Evolutionary conservation across 2,329 filamentous ascomycete genomes (phyloP).

Genomic region (Beauveria caledonica): DNA sequence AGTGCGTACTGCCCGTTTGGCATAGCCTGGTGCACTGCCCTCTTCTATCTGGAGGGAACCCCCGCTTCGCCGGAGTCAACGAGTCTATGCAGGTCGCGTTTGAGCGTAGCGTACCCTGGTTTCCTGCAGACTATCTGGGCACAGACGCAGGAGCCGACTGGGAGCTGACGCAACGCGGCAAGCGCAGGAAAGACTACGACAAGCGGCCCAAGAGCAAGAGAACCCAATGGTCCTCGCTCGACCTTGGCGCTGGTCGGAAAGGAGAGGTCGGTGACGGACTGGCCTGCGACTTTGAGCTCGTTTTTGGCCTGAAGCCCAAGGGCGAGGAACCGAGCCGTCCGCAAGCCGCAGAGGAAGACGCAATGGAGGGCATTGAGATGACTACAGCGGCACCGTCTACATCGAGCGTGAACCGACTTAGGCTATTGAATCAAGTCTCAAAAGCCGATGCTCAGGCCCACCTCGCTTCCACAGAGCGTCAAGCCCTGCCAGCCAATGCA

Average conservation of each 20-base stretch:
- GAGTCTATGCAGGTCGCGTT: constrained; percentile 76
- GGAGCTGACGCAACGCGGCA: constrained; percentile 59
- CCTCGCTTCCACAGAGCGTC: constrained; percentile 15
- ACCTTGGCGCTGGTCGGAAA: constrained; percentile 63
- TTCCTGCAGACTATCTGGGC: constrained; percentile 75
- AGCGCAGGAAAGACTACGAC: constrained; percentile 25
- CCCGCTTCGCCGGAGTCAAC: constrained; percentile 72
- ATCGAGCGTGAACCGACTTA: not conserved
- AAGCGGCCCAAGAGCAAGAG: constrained; percentile 64
- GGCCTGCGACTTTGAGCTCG: constrained; percentile 71
- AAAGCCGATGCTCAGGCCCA: constrained; percentile 15
- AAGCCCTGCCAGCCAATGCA: constrained; percentile 26
- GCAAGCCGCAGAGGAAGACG: not conserved
- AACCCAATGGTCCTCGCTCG: constrained; percentile 63
- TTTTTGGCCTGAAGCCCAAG: constrained; percentile 37
- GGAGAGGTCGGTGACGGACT: constrained; percentile 79
- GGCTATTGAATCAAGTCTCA: constrained; percentile 22
- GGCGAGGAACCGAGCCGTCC: not conserved
- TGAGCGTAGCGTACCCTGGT: constrained; percentile 71
- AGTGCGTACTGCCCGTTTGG: constrained; percentile 80
- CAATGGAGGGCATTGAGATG: constrained; percentile 9
- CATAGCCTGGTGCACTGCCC: constrained; percentile 76
- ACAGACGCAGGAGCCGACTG: constrained; percentile 72
- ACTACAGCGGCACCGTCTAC: constrained; percentile 5
- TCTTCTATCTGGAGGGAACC: constrained; percentile 69